A percentile compares a stretch with the other conserved stretches of the same genome.
Evolutionary conservation across 73 alveolate species (phyloP).

Genomic region (Tetrahymena borealis): DNA sequence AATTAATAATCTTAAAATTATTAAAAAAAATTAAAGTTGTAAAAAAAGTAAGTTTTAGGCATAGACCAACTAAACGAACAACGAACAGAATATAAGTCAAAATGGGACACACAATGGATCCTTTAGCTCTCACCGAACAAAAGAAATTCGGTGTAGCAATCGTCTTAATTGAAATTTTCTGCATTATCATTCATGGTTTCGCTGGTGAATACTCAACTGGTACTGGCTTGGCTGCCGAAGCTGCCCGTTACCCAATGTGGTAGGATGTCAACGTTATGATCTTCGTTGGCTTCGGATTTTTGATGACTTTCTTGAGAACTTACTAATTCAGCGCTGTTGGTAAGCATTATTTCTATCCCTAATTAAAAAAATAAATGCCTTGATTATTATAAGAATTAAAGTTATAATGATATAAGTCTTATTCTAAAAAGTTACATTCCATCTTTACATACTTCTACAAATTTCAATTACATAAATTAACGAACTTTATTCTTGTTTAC

Average conservation of each 20-base stretch:
- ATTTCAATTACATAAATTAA: background rate
- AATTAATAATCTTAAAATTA: background rate
- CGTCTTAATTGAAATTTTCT: background rate
- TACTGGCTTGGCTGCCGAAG: background rate
- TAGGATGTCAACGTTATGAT: constrained; percentile 76
- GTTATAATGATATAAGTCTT: no score
- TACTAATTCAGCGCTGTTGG: constrained; percentile 28
- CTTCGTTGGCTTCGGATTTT: constrained; percentile 83
- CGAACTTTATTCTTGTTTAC: constrained; percentile 5
- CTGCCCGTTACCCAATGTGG: constrained; percentile 52
- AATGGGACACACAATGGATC: background rate
- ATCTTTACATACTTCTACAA: background rate
- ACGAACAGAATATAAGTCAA: no score
- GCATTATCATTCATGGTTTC: background rate
- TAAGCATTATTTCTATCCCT: no score
- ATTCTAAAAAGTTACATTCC: no score
- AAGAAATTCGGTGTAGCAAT: background rate
- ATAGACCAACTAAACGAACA: background rate
- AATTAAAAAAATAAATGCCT: no score
- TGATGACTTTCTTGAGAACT: constrained; percentile 50
- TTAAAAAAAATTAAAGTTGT: background rate
- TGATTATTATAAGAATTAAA: background rate
- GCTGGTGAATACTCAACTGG: background rate
- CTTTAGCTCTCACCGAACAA: background rate
- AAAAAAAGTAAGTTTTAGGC: background rate